phyloP scores from a whole-genome alignment of 768 basidiomycete species.

The Gelatoporia subvermispora region DNA sequence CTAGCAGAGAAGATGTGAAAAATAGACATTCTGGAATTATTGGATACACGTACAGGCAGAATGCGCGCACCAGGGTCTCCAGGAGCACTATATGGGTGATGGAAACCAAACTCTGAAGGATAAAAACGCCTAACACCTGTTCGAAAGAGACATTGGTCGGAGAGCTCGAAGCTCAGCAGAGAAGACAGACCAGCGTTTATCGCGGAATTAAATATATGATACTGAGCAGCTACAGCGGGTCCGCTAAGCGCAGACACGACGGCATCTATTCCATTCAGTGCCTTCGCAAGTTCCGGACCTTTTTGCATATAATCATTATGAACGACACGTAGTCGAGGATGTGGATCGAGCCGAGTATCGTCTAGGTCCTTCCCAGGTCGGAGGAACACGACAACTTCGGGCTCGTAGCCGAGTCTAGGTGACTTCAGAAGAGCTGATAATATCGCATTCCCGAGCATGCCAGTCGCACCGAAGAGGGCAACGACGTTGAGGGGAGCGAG shows the following conservation, averaged over 20 bases:
- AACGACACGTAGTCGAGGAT: background rate
- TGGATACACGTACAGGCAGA: background rate
- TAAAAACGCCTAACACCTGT: constrained; percentile 2
- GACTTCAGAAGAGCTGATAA: background rate
- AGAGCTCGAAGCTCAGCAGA: background rate
- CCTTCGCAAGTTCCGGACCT: background rate
- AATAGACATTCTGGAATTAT: background rate
- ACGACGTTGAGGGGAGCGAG: background rate
- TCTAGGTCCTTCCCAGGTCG: background rate
- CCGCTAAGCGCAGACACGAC: background rate
- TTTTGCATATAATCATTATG: background rate
- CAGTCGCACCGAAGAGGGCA: constrained; percentile 4
- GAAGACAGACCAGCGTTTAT: background rate
- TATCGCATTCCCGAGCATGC: constrained; percentile 1
- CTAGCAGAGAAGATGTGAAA: background rate
- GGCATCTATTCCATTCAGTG: background rate
- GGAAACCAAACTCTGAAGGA: background rate
- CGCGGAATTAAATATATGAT: background rate
- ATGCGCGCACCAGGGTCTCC: background rate
- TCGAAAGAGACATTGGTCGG: background rate
- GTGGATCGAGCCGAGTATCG: background rate
- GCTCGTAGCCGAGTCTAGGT: background rate
- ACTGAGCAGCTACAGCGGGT: background rate
- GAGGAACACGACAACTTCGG: background rate
- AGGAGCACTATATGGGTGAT: background rate